Evolutionary conservation across 257 asterid species (phyloP).

Genomic region (Nicotiana attenuata): DNA sequence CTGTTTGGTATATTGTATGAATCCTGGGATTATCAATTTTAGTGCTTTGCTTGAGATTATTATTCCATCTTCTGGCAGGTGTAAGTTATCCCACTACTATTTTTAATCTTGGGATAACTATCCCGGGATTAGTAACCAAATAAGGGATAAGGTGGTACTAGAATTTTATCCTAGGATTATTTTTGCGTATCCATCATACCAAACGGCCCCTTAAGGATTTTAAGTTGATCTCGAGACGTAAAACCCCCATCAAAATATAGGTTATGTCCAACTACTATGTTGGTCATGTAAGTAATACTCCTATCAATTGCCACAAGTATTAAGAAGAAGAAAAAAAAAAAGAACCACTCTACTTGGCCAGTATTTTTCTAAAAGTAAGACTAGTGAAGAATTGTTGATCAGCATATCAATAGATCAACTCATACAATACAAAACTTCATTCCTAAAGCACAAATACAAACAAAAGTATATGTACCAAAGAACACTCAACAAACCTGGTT

Average conservation of each 20-base stretch:
- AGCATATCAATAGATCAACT: background rate
- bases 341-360: background rate
- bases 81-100: no score
- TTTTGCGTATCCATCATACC: no score
- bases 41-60: no score
- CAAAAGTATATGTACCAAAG: background rate
- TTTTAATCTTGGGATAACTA: no score
- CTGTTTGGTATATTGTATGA: no score
- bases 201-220: background rate
- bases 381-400: background rate
- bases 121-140: no score
- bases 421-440: background rate
- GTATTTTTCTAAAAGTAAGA: background rate
- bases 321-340: background rate
- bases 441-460: background rate
- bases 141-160: no score
- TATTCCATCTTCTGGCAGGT: no score
- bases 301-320: background rate
- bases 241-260: background rate
- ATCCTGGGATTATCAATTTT: no score
- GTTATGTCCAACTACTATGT: background rate
- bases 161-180: no score
- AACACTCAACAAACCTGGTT: conserved; percentile 59
- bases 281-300: background rate
- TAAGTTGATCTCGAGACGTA: background rate